Evolutionary conservation across 2,329 filamentous ascomycete species (phyloP), one percentile per base, ranked within the genome.

Genomic region (Keithomyces neogunnii): DNA sequence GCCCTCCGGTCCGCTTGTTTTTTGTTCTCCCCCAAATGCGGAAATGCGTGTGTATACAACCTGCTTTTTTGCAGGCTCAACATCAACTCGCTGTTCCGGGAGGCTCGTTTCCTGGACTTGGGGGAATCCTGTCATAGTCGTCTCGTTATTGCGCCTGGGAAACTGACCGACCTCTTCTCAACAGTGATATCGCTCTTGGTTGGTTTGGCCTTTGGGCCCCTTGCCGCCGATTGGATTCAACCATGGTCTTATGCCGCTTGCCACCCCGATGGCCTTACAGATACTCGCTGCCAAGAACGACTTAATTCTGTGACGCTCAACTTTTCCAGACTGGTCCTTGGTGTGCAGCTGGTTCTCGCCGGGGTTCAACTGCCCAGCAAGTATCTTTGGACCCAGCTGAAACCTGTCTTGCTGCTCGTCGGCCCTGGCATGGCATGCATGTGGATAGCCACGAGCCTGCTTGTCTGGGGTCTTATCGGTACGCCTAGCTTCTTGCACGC

Each of bases 341-440:
- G 91, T 3, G 88, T 96, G 0, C 91, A 96, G 69, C 79, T 96
- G 9, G 88, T 96, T 7, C 75, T 96, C 5, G 90, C 90, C 0
- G 91, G 91, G 5, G 83, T 96, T 0, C 90, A 96, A 65, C 75
- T 96, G 5, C 91, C 91, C 1, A 88, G 84, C 63, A 85, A 86
- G 54, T 96, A 96, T 60, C 73, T 96, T 28, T 72, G 78, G 64
- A 82, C 74, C 57, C 83, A 96, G 81, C 91, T 88, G 86, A 87
- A 81, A 62, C 80, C 86, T 8, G 71, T 96, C 26, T 68, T 80
- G 1, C 69, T 92, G 9, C 77, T 96, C 19, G 78, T 96, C 5
- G 89, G 89, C 0, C 91, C 89, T 0, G 83, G 87, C 40, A 95
- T 96, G 90, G 80, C 80, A 1, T 71, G 73, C 54, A 96, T 96